Evolutionary conservation across 2,329 filamentous ascomycete genomes (phyloP).

Genomic region (Microdochium trichocladiopsis): DNA sequence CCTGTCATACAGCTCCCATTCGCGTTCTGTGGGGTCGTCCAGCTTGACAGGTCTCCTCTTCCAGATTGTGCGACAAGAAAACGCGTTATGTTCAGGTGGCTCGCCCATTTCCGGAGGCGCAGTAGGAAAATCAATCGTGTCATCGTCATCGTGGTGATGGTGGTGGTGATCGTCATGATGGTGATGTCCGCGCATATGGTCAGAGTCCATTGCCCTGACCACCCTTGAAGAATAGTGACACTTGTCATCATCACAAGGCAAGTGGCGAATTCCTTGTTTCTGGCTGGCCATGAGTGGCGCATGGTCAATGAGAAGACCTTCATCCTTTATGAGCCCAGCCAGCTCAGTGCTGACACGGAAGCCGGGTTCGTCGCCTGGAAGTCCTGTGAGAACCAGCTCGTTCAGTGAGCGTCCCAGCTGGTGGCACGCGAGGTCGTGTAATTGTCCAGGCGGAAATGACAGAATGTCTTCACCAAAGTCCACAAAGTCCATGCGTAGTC

Average conservation of each 20-base stretch:
- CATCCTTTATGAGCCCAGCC: conserved; percentile 44
- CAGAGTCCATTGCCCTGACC: conserved; percentile 29
- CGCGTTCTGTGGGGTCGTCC: conserved; percentile 29
- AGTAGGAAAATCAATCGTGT: conserved; percentile 24
- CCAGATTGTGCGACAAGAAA: conserved; percentile 41
- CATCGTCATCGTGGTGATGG: conserved; percentile 18
- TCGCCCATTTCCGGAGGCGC: conserved; percentile 34
- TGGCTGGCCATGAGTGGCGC: conserved; percentile 34
- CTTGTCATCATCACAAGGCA: conserved; percentile 23
- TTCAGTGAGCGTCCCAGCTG: conserved; percentile 46
- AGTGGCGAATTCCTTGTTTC: conserved; percentile 28
- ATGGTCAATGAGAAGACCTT: conserved; percentile 42
- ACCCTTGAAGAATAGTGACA: conserved; percentile 32
- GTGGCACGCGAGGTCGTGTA: conserved; percentile 46
- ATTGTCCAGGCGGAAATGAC: conserved; percentile 34
- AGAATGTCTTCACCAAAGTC: conserved; percentile 43
- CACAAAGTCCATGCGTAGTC: conserved; percentile 45
- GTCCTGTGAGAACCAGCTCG: conserved; percentile 44
- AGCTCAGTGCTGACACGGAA: conserved; percentile 39
- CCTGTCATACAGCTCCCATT: conserved; percentile 41
- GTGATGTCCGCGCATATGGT: conserved; percentile 13
- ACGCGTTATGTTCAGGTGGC: conserved; percentile 28
- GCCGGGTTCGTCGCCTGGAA: conserved; percentile 41
- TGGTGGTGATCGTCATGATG: conserved; percentile 19
- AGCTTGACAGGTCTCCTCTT: conserved; percentile 37